Evolutionary conservation across 108 stramenopile species (phyloP).

Genomic region (Conticribra guillardii): DNA sequence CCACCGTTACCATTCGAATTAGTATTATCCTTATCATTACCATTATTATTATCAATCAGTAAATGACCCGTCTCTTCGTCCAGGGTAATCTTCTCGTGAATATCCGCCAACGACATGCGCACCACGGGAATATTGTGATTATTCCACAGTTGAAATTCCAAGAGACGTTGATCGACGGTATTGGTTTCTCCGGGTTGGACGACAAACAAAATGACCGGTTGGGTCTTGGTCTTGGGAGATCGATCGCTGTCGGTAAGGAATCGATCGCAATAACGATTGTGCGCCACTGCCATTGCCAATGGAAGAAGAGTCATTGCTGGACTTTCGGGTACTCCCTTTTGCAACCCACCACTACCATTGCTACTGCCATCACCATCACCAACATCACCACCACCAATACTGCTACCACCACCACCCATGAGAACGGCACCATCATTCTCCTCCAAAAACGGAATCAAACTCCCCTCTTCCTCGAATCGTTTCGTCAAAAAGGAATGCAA

Average conservation of each 20-base stretch:
- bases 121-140: constrained; percentile 79
- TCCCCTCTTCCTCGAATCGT: constrained; percentile 50
- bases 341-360: constrained; percentile 5
- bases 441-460: constrained; percentile 48
- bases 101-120: constrained; percentile 73
- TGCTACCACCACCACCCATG: background rate
- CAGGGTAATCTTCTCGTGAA: constrained; percentile 36
- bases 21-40: background rate
- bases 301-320: constrained; percentile 81
- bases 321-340: constrained; percentile 79
- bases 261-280: constrained; percentile 64
- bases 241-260: constrained; percentile 12
- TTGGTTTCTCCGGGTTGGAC: constrained; percentile 97
- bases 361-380: background rate
- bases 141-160: constrained; percentile 91
- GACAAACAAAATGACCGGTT: constrained; percentile 83
- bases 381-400: constrained; percentile 14
- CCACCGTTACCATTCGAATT: constrained; percentile 8
- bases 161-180: constrained; percentile 93
- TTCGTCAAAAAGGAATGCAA: constrained; percentile 74
- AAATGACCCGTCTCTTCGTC: constrained; percentile 59
- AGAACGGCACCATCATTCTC: constrained; percentile 57
- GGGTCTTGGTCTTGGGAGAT: background rate
- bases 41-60: constrained; percentile 28
- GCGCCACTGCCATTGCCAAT: constrained; percentile 73